Evolutionary conservation across 441 rosid genomes (phyloP).

Genomic region (Rhodomyrtus psidioides): DNA sequence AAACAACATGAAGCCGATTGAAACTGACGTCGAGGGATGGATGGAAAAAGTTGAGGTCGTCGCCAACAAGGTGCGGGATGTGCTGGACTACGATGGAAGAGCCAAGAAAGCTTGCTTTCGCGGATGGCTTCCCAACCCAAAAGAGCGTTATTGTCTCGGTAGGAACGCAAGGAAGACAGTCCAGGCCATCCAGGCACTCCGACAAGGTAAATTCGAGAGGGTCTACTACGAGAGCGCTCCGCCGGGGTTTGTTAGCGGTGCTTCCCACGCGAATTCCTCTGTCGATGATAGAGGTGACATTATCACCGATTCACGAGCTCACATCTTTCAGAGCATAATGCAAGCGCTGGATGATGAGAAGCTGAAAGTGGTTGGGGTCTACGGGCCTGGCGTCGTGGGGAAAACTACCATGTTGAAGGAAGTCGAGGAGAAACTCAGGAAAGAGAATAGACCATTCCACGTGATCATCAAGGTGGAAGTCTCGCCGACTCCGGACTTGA

Average conservation of each 20-base stretch:
- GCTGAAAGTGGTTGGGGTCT: accelerated
- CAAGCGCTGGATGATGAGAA: accelerated
- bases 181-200: accelerated
- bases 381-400: not conserved
- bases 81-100: accelerated
- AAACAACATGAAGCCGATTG: accelerated
- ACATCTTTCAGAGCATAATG: accelerated
- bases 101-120: not conserved
- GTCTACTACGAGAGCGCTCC: not conserved
- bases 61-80: accelerated
- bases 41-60: accelerated
- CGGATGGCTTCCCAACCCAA: not conserved
- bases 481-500: too few species aligned
- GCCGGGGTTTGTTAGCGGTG: accelerated
- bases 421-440: not conserved
- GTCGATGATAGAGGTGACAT: accelerated
- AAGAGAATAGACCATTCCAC: accelerated
- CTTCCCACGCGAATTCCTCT: accelerated
- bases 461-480: too few species aligned
- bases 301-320: accelerated
- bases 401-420: not conserved
- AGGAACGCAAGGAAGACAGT: accelerated
- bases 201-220: accelerated
- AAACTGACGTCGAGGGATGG: accelerated
- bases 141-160: accelerated